Evolutionary conservation across 441 rosid species (phyloP), one percentile per base, ranked within the genome.

Genomic region (Hypseocharis bilobata): DNA sequence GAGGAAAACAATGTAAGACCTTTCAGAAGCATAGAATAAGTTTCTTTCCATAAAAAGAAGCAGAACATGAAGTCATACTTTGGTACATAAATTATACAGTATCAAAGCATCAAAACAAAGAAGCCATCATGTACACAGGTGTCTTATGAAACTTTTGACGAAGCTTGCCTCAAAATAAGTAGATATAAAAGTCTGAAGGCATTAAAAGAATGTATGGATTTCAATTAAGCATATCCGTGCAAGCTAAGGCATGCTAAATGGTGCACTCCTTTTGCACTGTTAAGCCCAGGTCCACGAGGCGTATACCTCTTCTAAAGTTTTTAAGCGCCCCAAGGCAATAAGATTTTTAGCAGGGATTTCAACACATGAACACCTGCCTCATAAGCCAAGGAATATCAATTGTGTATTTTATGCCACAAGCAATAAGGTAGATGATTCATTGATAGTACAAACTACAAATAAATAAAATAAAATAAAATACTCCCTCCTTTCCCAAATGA

Each of bases 1-100:
- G 91, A 70, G 69, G 81, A 81, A 65, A 16, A 67, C 40, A 73
- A 17, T 42, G 30, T 60, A 76, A 65, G 51, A 38, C 47, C 16
- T 69, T 64, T 34, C 60, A 58, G 59, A 51, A 25, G 28, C 23
- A 52, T 52, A 60, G 8, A 32, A 42, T 1, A 19, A 32, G 28
- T 20, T 23, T 10, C 1, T 63, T 56, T 17, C n/a, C 3, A 22
- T 7, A n/a, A 3, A 42, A 60, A 20, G 32, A 29, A 42, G 19
- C n/a, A 27, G 17, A 58, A 4, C 7, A 17, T n/a, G 36, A 30
- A 30, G 6, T 30, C 2, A 30, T n/a, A 42, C 49, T 8, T 42
- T 11, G 11, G 49, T 8, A n/a, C 13, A 42, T 3, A 42, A 42
- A n/a, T 14, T n/a, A 11, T 6, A 2, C 6, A 30, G 36, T 2